A percentile compares a stretch with the other conserved stretches of the same genome.
These are phyloP conservation scores for Hansenula anomala DNA, from an alignment of 1,139 yeast genomes.

Conservation along the genomic window DNA sequence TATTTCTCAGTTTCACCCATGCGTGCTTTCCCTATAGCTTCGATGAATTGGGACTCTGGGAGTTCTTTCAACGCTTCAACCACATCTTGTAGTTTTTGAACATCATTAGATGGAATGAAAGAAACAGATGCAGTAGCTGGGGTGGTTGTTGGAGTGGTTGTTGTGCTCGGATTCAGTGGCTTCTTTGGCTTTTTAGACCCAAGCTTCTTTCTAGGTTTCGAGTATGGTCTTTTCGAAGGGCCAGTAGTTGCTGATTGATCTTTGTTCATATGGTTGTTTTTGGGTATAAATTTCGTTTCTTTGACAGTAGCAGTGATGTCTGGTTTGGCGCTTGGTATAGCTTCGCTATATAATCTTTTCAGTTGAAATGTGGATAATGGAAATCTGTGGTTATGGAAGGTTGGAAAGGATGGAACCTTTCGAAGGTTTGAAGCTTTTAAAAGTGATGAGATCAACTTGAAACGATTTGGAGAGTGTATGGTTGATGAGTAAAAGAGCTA, in stretches of 20 bases:
- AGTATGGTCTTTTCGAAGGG: no score
- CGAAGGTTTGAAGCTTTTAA: neutral
- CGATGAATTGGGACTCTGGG: neutral
- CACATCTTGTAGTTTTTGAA: neutral
- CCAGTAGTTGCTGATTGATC: no score
- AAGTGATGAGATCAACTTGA: neutral
- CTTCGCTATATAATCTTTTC: neutral
- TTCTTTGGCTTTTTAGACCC: no score
- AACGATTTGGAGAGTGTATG: neutral
- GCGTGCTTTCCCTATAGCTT: neutral
- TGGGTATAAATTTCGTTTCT: neutral
- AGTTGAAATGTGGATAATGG: neutral
- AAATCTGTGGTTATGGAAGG: neutral
- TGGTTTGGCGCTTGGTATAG: no score
- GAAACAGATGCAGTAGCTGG: no score
- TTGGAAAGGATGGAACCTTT: neutral
- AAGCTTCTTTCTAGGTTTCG: no score
- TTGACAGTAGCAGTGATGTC: no score
- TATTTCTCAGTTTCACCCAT: neutral
- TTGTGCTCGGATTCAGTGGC: no score
- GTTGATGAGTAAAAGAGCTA: no score
- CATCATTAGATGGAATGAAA: no score
- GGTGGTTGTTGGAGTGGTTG: no score
- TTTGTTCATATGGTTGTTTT: neutral
- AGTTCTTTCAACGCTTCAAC: neutral